Percentiles rank a stretch among this genome's conserved stretches.
Conservation (phyloP, 2,329 filamentous ascomycete genomes). For the Hypoxylon sp. region DNA sequence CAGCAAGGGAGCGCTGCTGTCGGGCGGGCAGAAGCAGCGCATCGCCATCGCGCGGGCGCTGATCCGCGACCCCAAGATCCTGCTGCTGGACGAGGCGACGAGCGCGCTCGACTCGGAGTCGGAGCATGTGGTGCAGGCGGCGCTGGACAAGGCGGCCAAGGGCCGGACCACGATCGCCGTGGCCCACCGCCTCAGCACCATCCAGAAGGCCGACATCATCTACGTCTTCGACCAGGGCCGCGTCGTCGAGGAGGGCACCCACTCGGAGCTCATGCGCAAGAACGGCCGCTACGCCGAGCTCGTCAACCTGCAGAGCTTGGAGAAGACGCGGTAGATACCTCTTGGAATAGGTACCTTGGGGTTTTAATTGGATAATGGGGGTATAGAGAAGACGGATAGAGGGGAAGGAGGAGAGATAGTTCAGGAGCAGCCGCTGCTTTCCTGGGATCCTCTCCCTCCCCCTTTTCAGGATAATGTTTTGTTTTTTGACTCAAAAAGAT, state of each 20-base stretch:
- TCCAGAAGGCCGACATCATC: slow-evolving; percentile 93
- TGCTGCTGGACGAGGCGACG: slow-evolving; percentile 85
- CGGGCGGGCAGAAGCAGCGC: slow-evolving; percentile 93
- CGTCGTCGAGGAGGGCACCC: slow-evolving; percentile 85
- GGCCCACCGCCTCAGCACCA: slow-evolving; percentile 89
- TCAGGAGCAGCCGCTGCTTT: neutral
- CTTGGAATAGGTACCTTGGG: neutral
- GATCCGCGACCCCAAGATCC: slow-evolving; percentile 86
- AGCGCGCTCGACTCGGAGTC: slow-evolving; percentile 78
- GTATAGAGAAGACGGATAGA: neutral
- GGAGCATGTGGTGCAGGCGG: slow-evolving; percentile 82
- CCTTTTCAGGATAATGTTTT: too few species aligned
- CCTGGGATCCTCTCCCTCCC: neutral
- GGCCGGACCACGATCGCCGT: slow-evolving; percentile 93
- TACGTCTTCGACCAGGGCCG: slow-evolving; percentile 94
- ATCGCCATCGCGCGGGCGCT: slow-evolving; percentile 92
- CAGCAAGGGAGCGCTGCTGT: slow-evolving; percentile 83
- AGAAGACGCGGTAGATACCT: slow-evolving; percentile 56
- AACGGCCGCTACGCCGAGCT: slow-evolving; percentile 80
- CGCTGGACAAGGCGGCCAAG: slow-evolving; percentile 81
- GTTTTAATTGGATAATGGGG: neutral
- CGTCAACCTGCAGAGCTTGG: slow-evolving; percentile 81
- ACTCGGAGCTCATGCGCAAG: slow-evolving; percentile 73
- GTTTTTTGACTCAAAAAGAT: neutral
- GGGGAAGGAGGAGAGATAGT: neutral